These are phyloP conservation scores for Bipolaris sorokiniana DNA, from an alignment of 2,329 filamentous ascomycete genomes.

Conservation along the genomic window DNA sequence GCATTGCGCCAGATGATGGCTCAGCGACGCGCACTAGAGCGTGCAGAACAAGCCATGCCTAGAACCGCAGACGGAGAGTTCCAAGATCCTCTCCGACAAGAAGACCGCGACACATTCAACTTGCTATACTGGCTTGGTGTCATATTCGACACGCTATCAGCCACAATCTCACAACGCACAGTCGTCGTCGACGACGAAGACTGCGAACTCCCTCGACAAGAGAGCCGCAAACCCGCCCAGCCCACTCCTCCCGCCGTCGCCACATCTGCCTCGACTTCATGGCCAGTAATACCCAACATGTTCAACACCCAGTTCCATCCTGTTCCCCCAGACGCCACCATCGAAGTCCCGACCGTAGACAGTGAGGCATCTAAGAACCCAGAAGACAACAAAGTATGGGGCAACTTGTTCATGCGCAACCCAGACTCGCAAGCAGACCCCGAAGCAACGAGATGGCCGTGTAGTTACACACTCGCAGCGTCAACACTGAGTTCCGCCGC, in stretches of 20 bases:
- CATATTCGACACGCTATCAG: conserved; percentile 65
- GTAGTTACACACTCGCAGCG: conserved; percentile 13
- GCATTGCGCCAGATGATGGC: conserved; percentile 14
- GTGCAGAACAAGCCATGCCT: conserved; percentile 13
- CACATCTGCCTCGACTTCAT: neutral
- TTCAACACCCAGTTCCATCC: neutral
- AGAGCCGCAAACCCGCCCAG: neutral
- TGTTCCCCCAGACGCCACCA: too few relatives aligned
- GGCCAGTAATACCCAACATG: conserved; percentile 17
- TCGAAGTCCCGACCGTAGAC: neutral
- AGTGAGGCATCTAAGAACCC: conserved; percentile 46
- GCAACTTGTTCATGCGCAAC: conserved; percentile 13
- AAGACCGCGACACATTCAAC: conserved; percentile 56
- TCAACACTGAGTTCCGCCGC: conserved; percentile 14
- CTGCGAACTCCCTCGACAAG: conserved; percentile 45
- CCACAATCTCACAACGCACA: conserved; percentile 59
- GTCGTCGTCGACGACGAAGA: conserved; percentile 56
- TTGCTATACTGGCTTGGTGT: conserved; percentile 64
- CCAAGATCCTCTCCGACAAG: conserved; percentile 30
- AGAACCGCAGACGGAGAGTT: conserved; percentile 17
- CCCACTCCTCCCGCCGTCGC: neutral
- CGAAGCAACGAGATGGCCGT: conserved; percentile 11
- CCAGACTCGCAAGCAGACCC: neutral
- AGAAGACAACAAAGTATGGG: conserved; percentile 25
- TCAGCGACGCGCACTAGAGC: conserved; percentile 13